These are phyloP conservation scores for Coniochaeta prunicola DNA, from an alignment of 2,329 filamentous ascomycete genomes.

Conservation along the genomic window DNA sequence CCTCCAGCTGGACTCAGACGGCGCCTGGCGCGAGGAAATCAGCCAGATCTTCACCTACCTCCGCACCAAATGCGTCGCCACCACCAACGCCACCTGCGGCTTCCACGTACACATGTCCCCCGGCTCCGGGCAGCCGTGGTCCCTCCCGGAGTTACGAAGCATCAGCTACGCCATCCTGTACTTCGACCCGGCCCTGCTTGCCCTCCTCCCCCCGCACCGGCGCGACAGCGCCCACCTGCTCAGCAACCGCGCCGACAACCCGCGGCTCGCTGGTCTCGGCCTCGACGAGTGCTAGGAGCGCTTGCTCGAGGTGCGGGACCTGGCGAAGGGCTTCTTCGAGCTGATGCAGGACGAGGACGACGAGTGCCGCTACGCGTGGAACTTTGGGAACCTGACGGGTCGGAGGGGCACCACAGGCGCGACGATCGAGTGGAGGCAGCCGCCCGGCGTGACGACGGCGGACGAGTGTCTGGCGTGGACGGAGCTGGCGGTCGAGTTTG, in stretches of 20 bases:
- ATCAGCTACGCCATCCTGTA: neutral
- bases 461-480: neutral
- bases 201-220: neutral
- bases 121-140: neutral
- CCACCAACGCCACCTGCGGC: neutral
- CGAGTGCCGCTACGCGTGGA: neutral
- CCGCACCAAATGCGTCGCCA: neutral
- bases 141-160: neutral
- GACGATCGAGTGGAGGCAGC: neutral
- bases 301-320: neutral
- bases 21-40: neutral
- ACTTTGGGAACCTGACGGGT: neutral
- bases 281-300: neutral
- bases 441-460: neutral
- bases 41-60: neutral
- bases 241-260: neutral
- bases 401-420: neutral
- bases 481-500: neutral
- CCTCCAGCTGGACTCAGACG: neutral
- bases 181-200: neutral
- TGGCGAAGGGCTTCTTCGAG: neutral
- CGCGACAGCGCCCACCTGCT: neutral
- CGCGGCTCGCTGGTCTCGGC: neutral
- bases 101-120: neutral
- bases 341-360: neutral